These are phyloP conservation scores for Chaetomium sp. DNA, from an alignment of 2,329 filamentous ascomycete species.

Conservation along the genomic window DNA sequence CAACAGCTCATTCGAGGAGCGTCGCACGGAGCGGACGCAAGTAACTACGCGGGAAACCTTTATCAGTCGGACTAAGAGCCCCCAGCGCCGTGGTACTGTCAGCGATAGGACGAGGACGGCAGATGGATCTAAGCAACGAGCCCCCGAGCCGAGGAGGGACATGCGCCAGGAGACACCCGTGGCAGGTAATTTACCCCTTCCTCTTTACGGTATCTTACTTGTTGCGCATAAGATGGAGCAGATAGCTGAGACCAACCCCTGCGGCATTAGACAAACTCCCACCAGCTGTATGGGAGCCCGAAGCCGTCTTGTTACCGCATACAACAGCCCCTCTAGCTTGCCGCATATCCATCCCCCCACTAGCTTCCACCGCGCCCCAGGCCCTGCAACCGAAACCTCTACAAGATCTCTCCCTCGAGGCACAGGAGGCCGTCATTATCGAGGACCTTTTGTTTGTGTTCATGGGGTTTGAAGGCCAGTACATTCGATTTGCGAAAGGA, in stretches of 20 bases:
- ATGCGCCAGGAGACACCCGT: slow-evolving; percentile 37
- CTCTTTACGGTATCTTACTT: too few relatives aligned
- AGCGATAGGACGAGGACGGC: slow-evolving; percentile 29
- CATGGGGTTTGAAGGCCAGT: slow-evolving; percentile 98
- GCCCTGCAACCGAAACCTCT: slow-evolving; percentile 62
- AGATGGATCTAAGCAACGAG: slow-evolving; percentile 37
- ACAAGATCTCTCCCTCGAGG: slow-evolving; percentile 64
- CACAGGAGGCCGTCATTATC: slow-evolving; percentile 79
- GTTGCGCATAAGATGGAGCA: too few relatives aligned
- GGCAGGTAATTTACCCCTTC: slow-evolving; percentile 34
- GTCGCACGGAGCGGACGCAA: slow-evolving; percentile 48
- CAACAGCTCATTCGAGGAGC: slow-evolving; percentile 45
- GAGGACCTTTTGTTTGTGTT: slow-evolving; percentile 92
- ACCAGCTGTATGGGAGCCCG: slow-evolving; percentile 65
- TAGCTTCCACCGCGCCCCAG: slow-evolving; percentile 67
- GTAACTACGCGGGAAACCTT: slow-evolving; percentile 58
- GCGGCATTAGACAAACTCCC: slow-evolving; percentile 21
- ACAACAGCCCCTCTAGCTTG: slow-evolving; percentile 66
- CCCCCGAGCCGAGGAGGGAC: slow-evolving; percentile 40
- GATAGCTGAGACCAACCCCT: neutral
- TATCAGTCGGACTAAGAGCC: slow-evolving; percentile 53
- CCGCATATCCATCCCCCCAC: slow-evolving; percentile 49
- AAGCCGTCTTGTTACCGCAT: slow-evolving; percentile 64
- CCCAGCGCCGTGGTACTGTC: slow-evolving; percentile 39
- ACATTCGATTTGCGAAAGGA: slow-evolving; percentile 75